Base-by-base conservation (phyloP, 495 filamentous ascomycete genomes). In the Amphirosellinia nigrospora region DNA sequence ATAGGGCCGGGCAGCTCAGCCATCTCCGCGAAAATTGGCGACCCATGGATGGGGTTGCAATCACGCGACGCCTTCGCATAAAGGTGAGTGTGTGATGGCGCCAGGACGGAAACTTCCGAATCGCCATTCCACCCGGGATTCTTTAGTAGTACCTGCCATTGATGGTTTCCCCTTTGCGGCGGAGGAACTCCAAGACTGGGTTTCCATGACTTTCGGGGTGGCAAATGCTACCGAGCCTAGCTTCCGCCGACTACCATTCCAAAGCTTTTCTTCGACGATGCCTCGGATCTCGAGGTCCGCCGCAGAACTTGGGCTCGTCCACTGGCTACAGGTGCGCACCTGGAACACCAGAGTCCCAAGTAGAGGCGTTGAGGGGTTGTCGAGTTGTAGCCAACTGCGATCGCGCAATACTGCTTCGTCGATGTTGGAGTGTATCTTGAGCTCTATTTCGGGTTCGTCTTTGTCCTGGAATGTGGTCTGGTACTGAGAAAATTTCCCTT, bases 31-130 rank as follows among this genome's bases (percentile, higher is more conserved):
- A 96, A 96, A n/a, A 93, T 90, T 52, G 90, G 86, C 0, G 92
- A 94, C n/a, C 94, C 92, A 81, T 96, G 93, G 69, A 96, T 96
- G 8, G 93, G 93, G 75, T 96, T 96, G 84, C 92, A 94, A 74
- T 96, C 93, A 23, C 93, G 92, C 64, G 93, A 95, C 38, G 95
- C 92, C 60, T 90, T 87, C 70, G 93, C 92, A 71, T 96, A 96
- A 23, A 90, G 92, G 82, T 94, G 92, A 74, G 94, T 96, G 65
- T 90, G 92, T 11, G 92, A 88, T 41, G 93, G 93, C 50, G 93
- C 92, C 74, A 89, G 89, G 69, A 94, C 85, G 55, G 86, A 84
- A 28, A 95, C 80, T 52, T 91, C 87, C 11, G 92, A 93, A 82
- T 94, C 94, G 30, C 92, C 92, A 71, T 88, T 93, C 62, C 94